phyloP scores from a whole-genome alignment of 805 yeast genomes.

The Wickerhamiella brachini region DNA sequence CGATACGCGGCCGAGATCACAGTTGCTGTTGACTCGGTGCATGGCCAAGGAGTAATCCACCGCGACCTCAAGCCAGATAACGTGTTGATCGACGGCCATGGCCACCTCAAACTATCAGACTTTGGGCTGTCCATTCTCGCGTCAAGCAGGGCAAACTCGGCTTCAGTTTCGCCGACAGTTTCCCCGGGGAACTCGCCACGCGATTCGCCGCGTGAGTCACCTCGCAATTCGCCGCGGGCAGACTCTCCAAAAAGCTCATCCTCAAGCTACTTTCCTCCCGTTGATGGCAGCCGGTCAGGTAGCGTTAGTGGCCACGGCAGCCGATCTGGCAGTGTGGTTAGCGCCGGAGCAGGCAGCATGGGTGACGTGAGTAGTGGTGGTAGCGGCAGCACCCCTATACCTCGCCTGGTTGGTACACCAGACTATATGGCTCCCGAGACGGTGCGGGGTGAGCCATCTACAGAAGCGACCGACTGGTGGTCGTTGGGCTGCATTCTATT shows the following conservation, averaged over 20 bases:
- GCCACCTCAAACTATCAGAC: conserved; percentile 88
- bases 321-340: background rate
- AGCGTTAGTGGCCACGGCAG: background rate
- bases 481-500: conserved; percentile 90
- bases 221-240: background rate
- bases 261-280: background rate
- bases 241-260: background rate
- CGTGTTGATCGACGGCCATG: conserved; percentile 65
- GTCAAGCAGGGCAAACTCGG: background rate
- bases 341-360: background rate
- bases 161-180: conserved; percentile 29
- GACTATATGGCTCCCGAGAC: conserved; percentile 97
- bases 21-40: conserved; percentile 82
- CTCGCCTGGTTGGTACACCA: conserved; percentile 89
- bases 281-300: background rate
- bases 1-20: conserved; percentile 82
- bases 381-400: background rate
- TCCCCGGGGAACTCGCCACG: background rate
- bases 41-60: conserved; percentile 78
- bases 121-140: conserved; percentile 63
- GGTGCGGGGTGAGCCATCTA: conserved; percentile 69
- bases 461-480: conserved; percentile 96
- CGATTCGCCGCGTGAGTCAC: background rate
- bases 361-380: conserved; percentile 1
- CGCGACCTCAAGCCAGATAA: conserved; percentile 95